Evolutionary conservation across 257 asterid genomes (phyloP).

Genomic region (Thymus quinquecostatus): DNA sequence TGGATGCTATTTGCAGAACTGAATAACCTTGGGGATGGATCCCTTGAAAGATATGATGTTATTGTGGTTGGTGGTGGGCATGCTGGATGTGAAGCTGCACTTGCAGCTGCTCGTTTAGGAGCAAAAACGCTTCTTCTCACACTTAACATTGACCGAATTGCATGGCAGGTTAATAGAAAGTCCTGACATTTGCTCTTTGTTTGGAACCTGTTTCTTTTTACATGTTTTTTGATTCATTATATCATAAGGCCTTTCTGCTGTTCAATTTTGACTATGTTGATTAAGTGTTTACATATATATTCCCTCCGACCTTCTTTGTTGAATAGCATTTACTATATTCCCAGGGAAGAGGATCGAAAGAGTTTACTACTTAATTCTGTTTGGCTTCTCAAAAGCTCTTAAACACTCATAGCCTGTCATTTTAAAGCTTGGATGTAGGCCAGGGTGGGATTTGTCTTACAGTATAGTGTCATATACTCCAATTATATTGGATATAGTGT

Average conservation of each 20-base stretch:
- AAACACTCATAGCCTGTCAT: no score
- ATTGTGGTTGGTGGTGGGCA: slow-evolving; percentile 99
- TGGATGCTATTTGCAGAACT: slow-evolving; percentile 46
- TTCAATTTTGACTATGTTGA: slow-evolving; percentile 11
- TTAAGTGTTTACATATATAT: no score
- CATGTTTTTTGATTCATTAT: background rate
- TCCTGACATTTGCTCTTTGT: background rate
- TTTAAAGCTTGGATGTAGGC: background rate
- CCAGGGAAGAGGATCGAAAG: background rate
- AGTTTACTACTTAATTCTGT: background rate
- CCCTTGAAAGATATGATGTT: slow-evolving; percentile 82
- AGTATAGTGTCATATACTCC: background rate
- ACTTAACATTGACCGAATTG: slow-evolving; percentile 92
- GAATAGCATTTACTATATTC: background rate
- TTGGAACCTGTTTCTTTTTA: background rate
- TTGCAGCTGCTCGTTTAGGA: slow-evolving; percentile 95
- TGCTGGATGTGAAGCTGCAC: slow-evolving; percentile 99
- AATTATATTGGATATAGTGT: no score
- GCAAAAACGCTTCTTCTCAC: slow-evolving; percentile 96
- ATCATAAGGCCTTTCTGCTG: background rate
- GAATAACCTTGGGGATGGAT: slow-evolving; percentile 41
- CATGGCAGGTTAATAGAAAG: slow-evolving; percentile 82
- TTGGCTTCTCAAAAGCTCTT: background rate
- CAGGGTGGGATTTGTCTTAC: background rate
- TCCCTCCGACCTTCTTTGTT: background rate